Evolutionary conservation across 306 rosid species (phyloP).

Genomic region (Astragalus glycyphyllos): DNA sequence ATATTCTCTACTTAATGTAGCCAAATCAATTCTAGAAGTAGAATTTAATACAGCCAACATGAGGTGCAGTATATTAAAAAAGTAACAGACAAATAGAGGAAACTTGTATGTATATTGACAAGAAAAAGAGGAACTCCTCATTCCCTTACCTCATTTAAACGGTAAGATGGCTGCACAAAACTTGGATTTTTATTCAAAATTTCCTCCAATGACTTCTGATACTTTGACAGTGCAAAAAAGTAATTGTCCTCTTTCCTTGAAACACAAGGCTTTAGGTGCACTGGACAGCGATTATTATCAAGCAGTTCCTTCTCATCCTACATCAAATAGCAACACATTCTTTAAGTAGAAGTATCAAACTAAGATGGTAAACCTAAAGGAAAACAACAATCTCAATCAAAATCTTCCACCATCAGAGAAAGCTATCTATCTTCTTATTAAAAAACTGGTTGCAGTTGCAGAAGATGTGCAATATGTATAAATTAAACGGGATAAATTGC

Average conservation of each 20-base stretch:
- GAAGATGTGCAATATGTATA: neutral
- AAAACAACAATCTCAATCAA: too few species aligned
- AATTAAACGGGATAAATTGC: conserved; percentile 15
- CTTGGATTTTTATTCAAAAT: conserved; percentile 65
- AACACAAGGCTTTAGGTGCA: conserved; percentile 91
- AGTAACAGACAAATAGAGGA: neutral
- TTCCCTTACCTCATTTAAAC: conserved; percentile 79
- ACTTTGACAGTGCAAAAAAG: conserved; percentile 89
- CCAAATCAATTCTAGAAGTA: conserved; percentile 30
- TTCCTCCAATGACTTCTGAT: conserved; percentile 79
- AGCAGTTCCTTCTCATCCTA: conserved; percentile 95
- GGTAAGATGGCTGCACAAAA: conserved; percentile 86
- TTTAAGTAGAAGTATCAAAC: conserved; percentile 27
- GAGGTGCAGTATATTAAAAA: conserved; percentile 7
- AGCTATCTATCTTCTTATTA: neutral
- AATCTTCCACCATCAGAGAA: conserved; percentile 24
- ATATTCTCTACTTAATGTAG: conserved; percentile 18
- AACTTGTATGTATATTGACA: neutral
- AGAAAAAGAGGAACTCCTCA: conserved; percentile 22
- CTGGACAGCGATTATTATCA: conserved; percentile 82
- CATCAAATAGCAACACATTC: conserved; percentile 36
- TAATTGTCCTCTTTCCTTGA: conserved; percentile 90
- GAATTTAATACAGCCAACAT: conserved; percentile 25
- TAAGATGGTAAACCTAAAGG: conserved; percentile 27
- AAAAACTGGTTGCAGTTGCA: neutral